Evolutionary conservation across 495 filamentous ascomycete genomes (phyloP), one percentile per base, ranked within the genome.

Genomic region (Talaromyces trachyspermus): DNA sequence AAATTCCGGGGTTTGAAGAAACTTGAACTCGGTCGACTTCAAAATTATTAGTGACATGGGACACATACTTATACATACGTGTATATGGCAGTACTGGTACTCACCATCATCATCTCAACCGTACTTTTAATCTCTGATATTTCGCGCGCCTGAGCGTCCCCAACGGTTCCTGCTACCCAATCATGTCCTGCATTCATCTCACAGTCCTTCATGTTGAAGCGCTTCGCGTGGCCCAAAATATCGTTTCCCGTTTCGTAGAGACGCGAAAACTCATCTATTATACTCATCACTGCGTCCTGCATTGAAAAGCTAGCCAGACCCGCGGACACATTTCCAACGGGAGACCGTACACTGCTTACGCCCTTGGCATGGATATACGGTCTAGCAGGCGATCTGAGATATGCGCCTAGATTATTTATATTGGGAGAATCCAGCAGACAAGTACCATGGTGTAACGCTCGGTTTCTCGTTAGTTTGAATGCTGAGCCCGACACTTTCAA

Each of bases 401-500:
- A 81, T 2, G 69, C 56, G 8, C 77, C 73, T 5, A 96, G 79
- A 29, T 66, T 59, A 23, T 68, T 55, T n/a, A 96, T 67, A 55
- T 89, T 81, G 4, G 78, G 78, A 8, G 83, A 85, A 36, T 72
- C 65, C 0, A 97, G 70, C 37, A 98, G 66, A 61, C 88, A 91
- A 0, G 92, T 98, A 3, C 88, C 92, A 61, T 98, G 92, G 58
- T 97, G 92, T 37, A 96, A 71, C 4, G 88, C 79, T 37, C 89
- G 77, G 27, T 74, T 63, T 15, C 85, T 66, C 3, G 85, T 95
- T 9, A 97, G 66, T 62, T 96, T 97, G 66, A 92, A 97, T 14
- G 92, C 92, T 1, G 86, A 92, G 1, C 92, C 92, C 1, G 88
- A 95, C 3, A 96, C 70, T 63, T 98, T 98, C 52, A 80, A 80